Evolutionary conservation across 2,329 filamentous ascomycete genomes (phyloP).

Genomic region (Akanthomyces muscarius): DNA sequence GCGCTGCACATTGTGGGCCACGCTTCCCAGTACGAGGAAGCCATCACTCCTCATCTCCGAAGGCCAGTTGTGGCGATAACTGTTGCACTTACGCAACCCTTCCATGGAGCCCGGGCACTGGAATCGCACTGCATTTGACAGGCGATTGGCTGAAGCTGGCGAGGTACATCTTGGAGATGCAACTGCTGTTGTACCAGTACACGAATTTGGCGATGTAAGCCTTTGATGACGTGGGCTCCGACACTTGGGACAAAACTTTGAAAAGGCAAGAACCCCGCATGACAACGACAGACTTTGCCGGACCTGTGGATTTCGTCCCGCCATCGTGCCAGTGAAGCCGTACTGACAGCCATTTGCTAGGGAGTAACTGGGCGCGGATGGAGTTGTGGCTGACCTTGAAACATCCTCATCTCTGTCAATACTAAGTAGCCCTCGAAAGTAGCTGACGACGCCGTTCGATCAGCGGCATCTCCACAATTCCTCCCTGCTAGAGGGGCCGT

Average conservation of each 20-base stretch:
- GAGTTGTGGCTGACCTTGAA: constrained; percentile 5
- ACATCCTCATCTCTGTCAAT: constrained; percentile 10
- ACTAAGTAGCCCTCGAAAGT: not conserved
- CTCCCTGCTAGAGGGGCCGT: not conserved
- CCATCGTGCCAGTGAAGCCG: not conserved
- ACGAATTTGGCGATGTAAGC: not conserved
- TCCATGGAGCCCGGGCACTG: not conserved
- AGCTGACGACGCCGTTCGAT: constrained; percentile 8
- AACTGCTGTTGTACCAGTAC: not conserved
- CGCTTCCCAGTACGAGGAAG: not conserved
- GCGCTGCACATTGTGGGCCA: not conserved
- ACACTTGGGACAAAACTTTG: not conserved
- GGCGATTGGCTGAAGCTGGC: not conserved
- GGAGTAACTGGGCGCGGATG: not conserved
- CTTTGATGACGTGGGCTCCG: not conserved
- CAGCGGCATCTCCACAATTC: not conserved
- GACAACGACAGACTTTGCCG: not conserved
- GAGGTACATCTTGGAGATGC: not conserved
- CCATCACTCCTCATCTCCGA: not conserved
- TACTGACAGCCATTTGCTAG: not conserved
- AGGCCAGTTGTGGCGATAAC: not conserved
- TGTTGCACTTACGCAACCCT: not conserved
- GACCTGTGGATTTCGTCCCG: not conserved
- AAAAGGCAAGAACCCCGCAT: not conserved
- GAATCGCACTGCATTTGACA: not conserved